Percentiles rank a stretch among this genome's conserved stretches.
Evolutionary conservation across 805 yeast genomes (phyloP).

Genomic region (Ogataea zsoltii): DNA sequence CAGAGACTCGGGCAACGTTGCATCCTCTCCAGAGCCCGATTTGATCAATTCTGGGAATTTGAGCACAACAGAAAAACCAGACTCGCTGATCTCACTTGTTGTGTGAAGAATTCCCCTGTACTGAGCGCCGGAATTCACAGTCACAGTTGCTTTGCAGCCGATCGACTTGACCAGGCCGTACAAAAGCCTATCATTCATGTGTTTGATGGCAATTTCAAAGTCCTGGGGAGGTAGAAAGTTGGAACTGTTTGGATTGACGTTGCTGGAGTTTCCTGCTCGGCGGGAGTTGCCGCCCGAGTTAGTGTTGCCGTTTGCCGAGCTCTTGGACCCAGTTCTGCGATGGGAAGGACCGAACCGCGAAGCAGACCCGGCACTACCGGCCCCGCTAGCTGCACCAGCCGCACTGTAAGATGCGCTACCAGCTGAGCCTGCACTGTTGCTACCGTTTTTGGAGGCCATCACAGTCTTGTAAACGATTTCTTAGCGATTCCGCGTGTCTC

Average conservation of each 20-base stretch:
- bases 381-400: not conserved
- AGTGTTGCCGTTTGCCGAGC: constrained; percentile 14
- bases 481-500: no score
- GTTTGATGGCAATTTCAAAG: constrained; percentile 31
- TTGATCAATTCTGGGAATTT: constrained; percentile 48
- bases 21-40: constrained; percentile 35
- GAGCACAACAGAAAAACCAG: constrained; percentile 57
- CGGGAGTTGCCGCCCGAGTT: constrained; percentile 6
- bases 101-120: constrained; percentile 61
- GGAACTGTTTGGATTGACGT: constrained; percentile 22
- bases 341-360: constrained; percentile 11
- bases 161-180: constrained; percentile 58
- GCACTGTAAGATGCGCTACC: not conserved
- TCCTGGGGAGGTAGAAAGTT: constrained; percentile 29
- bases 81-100: constrained; percentile 38
- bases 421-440: not conserved
- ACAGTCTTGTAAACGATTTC: no score
- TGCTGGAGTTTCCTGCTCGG: constrained; percentile 6
- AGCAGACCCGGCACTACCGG: constrained; percentile 1
- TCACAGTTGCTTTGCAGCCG: constrained; percentile 57
- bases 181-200: constrained; percentile 56
- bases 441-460: constrained; percentile 4
- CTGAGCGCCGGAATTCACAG: constrained; percentile 61
- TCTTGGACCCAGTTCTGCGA: constrained; percentile 30
- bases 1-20: constrained; percentile 42